Percentiles rank a stretch among this genome's conserved stretches.
Evolutionary conservation across 2,329 filamentous ascomycete genomes (phyloP).

Genomic region (Fusarium sp.): DNA sequence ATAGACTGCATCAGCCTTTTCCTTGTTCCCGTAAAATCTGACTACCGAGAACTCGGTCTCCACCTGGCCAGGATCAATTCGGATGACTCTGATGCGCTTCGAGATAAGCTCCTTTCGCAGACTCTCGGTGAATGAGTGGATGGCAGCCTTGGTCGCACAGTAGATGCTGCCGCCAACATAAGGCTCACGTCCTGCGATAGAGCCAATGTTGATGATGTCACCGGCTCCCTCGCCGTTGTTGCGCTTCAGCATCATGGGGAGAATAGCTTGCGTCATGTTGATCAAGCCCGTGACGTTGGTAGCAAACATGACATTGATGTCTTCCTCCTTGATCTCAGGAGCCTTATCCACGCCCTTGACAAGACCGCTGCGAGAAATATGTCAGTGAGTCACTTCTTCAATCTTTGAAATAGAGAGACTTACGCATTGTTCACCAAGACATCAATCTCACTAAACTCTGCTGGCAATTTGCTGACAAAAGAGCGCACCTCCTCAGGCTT

Average conservation of each 20-base stretch:
- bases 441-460: slow-evolving; percentile 84
- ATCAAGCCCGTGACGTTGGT: slow-evolving; percentile 96
- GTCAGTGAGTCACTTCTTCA: fast-evolving
- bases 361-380: slow-evolving; percentile 68
- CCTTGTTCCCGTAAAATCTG: slow-evolving; percentile 85
- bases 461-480: slow-evolving; percentile 78
- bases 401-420: slow-evolving; percentile 45
- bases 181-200: slow-evolving; percentile 86
- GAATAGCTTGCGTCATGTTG: slow-evolving; percentile 91
- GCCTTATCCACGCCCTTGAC: slow-evolving; percentile 89
- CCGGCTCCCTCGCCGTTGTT: slow-evolving; percentile 76
- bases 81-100: slow-evolving; percentile 82
- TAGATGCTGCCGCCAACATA: slow-evolving; percentile 90
- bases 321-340: slow-evolving; percentile 82
- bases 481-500: slow-evolving; percentile 75
- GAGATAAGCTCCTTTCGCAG: slow-evolving; percentile 83
- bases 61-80: slow-evolving; percentile 89
- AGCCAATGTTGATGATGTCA: slow-evolving; percentile 94
- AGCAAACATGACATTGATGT: slow-evolving; percentile 86
- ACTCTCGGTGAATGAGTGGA: slow-evolving; percentile 83
- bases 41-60: slow-evolving; percentile 96
- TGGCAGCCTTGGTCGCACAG: slow-evolving; percentile 90
- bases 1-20: slow-evolving; percentile 90
- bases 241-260: slow-evolving; percentile 82
- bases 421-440: slow-evolving; percentile 96